These are phyloP conservation scores for Fusarium clavum DNA, from an alignment of 2,329 filamentous ascomycete species.

Conservation along the genomic window DNA sequence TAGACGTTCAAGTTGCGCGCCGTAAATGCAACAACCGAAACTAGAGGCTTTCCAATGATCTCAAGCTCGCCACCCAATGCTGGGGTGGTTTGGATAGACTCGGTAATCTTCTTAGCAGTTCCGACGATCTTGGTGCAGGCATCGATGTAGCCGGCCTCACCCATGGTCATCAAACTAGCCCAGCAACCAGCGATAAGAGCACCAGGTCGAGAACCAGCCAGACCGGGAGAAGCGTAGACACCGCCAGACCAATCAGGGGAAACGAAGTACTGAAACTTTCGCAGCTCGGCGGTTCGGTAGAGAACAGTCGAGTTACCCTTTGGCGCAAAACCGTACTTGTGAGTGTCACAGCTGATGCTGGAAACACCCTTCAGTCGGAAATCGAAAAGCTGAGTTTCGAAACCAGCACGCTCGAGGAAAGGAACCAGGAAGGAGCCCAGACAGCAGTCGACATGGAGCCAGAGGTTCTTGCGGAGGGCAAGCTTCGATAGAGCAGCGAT, in stretches of 20 bases:
- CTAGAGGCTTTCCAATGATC: constrained; percentile 85
- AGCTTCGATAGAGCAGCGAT: constrained; percentile 87
- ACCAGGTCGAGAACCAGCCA: constrained; percentile 91
- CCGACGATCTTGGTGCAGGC: constrained; percentile 90
- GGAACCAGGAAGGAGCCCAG: constrained; percentile 95
- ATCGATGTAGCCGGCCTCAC: constrained; percentile 87
- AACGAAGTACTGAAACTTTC: constrained; percentile 96
- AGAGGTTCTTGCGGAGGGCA: constrained; percentile 81
- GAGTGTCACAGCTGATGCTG: constrained; percentile 94
- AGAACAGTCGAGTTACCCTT: constrained; percentile 96
- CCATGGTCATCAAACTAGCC: constrained; percentile 89
- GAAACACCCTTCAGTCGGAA: constrained; percentile 95
- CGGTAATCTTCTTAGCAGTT: constrained; percentile 82
- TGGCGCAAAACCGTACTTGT: constrained; percentile 98
- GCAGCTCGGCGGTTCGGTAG: constrained; percentile 82
- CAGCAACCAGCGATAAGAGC: constrained; percentile 96
- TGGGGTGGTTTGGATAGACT: constrained; percentile 77
- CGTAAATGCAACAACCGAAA: constrained; percentile 90
- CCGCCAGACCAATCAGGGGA: constrained; percentile 94
- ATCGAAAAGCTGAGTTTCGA: constrained; percentile 88
- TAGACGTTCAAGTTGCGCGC: constrained; percentile 91
- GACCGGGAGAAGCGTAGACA: constrained; percentile 92
- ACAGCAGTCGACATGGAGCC: constrained; percentile 97
- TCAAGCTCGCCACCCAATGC: constrained; percentile 78
- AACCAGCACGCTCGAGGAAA: constrained; percentile 92